Evolutionary conservation across 2,329 filamentous ascomycete genomes (phyloP), one percentile per base, ranked within the genome.

Genomic region (Uncinocarpus reesii): DNA sequence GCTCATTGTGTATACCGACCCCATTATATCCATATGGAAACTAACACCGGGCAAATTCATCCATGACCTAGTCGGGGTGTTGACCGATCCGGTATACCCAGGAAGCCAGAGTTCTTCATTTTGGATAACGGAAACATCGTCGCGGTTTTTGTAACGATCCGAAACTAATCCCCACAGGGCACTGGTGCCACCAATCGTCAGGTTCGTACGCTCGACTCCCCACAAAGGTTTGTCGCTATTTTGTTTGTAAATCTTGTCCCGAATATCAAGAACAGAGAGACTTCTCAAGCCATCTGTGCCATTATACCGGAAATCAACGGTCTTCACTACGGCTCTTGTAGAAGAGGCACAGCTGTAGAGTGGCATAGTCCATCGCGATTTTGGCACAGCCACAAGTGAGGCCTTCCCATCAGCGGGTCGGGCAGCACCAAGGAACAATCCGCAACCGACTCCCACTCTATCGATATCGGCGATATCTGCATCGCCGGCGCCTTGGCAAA

Each of bases 271-370:
- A 2, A 74, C 59, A 1, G 53, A 53, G 0, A 75, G 56, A 2
- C 58, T 58, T 7, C 57, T 54, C 0, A 74, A 51, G 5, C 56
- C 60, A 10, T 60, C 54, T 0, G 68, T 71, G 2, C 65, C 66
- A 51, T 74, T 74, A 53, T 60, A 65, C 1, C 56, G 52, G 51
- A 76, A 73, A 0, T 58, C 57, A 5, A 72, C 69, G 0, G 65
- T 69, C 52, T 74, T 74, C 48, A 76, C 62, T 1, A 61, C 65
- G 2, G 71, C 71, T 42, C 66, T 66, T 2, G 67, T 52, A 0
- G 67, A 57, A 0, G 63, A 65, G 1, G 70, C 69, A 52, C 72
- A 76, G 0, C 62, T 60, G 49, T 73, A 72, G 0, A 75, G 48
- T 0, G 69, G 64, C 3, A 65, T 56, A 1, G 65, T 63, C 71